These are phyloP conservation scores for Fragilariopsis cylindrus DNA, from an alignment of 108 stramenopile species.

Conservation along the genomic window DNA sequence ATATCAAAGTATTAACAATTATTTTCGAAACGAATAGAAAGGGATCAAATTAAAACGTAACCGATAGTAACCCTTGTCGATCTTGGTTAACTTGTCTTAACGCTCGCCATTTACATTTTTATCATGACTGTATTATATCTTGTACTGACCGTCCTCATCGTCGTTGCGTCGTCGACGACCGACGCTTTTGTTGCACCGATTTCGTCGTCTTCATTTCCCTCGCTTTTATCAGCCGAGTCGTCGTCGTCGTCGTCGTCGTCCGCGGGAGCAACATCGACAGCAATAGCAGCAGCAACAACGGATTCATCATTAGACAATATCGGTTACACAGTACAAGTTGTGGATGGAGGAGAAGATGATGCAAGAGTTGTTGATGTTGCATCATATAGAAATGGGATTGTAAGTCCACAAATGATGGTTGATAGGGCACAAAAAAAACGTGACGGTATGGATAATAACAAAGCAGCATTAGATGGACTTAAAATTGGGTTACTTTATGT, in stretches of 20 bases:
- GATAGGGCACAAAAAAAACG: constrained; percentile 35
- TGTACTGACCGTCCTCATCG: background rate
- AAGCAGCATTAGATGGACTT: constrained; percentile 29
- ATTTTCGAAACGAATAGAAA: no score
- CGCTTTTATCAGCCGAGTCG: background rate
- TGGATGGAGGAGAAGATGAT: constrained; percentile 35
- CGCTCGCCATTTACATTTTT: background rate
- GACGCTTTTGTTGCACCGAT: background rate
- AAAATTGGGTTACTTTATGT: constrained; percentile 31
- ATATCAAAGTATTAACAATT: no score
- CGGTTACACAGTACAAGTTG: constrained; percentile 19
- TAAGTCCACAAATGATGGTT: constrained; percentile 35
- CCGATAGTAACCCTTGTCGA: background rate
- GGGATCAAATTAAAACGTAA: no score
- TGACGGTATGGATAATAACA: constrained; percentile 19
- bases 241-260: background rate
- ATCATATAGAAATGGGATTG: constrained; percentile 31
- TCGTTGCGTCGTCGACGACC: constrained; percentile 1
- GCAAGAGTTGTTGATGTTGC: constrained; percentile 36
- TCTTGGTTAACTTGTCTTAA: background rate
- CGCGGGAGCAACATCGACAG: background rate
- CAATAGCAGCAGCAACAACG: background rate
- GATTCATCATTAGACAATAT: background rate
- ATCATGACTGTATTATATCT: background rate
- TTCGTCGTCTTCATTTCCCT: background rate